These are phyloP conservation scores for Yamadazyma ubonensis DNA, from an alignment of 805 yeast genomes.

Conservation along the genomic window DNA sequence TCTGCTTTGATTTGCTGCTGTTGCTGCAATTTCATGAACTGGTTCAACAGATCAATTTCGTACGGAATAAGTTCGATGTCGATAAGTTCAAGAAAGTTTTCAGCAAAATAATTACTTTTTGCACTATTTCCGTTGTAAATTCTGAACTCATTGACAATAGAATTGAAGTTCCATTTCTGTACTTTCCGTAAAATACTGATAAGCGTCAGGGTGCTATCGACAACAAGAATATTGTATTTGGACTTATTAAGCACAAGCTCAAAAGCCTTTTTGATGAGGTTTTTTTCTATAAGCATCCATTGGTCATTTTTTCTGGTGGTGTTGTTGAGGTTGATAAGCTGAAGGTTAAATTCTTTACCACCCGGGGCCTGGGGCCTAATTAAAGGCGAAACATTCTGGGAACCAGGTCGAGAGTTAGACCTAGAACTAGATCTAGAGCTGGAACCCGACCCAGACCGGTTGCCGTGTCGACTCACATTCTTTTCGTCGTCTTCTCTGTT, in stretches of 20 bases:
- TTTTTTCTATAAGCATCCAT: conserved; percentile 76
- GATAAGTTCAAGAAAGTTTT: conserved; percentile 75
- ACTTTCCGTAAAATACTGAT: conserved; percentile 79
- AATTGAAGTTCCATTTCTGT: conserved; percentile 86
- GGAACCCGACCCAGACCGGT: background rate
- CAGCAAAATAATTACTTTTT: conserved; percentile 71
- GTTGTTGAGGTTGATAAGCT: conserved; percentile 20
- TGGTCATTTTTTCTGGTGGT: conserved; percentile 45
- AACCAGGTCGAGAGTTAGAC: conserved; percentile 5
- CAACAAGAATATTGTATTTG: conserved; percentile 66
- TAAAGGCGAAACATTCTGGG: conserved; percentile 1
- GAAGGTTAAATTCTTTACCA: conserved; percentile 11
- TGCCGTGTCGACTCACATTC: background rate
- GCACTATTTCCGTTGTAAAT: conserved; percentile 51
- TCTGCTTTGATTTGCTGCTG: conserved; percentile 8
- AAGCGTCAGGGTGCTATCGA: conserved; percentile 78
- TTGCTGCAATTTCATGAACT: conserved; percentile 19
- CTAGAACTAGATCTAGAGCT: conserved; percentile 4
- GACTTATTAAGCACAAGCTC: conserved; percentile 60
- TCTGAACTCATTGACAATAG: conserved; percentile 82
- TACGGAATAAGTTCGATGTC: conserved; percentile 50
- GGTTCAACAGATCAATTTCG: conserved; percentile 33
- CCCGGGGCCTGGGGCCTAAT: background rate
- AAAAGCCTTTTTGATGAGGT: conserved; percentile 63
- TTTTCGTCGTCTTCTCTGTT: conserved; percentile 20